Base-by-base conservation (phyloP, 306 rosid genomes). In the Cucumis hystrix region DNA sequence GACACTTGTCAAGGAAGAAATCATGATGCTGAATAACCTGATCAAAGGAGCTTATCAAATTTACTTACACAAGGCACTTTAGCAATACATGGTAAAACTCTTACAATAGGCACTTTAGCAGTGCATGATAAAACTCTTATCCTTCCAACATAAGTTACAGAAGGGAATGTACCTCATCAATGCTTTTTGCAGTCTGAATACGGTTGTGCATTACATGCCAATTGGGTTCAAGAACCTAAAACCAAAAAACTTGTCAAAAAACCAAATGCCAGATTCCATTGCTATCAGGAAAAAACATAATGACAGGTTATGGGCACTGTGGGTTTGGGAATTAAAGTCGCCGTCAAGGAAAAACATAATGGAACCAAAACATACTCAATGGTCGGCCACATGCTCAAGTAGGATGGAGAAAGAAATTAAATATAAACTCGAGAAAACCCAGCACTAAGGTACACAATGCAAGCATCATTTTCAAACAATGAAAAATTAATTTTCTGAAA, bases 11-110 rank as follows among this genome's bases (percentile, higher is more conserved):
- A 8, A 95, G 98, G 84, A 95, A 92, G 87, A 88, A 86, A 79
- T 95, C 98, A 63, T 95, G 98, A 80, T 95, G 95, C 74, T 92
- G 96, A 62, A 92, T 89, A 81, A 95, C 98, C 98, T 95, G 96
- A 80, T 85, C 72, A 82, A 74, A 84, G 77, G 76, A 11, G 78
- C 65, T 72, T 76, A 75, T 85, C 73, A 82, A 72, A 77, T 67
- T n/a, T n/a, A 82, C 45, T 40, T 39, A 80, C 33, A 61, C 40
- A 23, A 63, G 43, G 45, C 11, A 58, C 54, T 28, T 39, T 15
- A 59, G 57, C 23, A 30, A 40, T n/a, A 5, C 49, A 25, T 14
- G 18, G 70, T 68, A 79, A 57, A 61, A 70, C 16, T 49, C 52
- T 35, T 73, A 80, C 33, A 61, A 55, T 39, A 63, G 43, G 33